Evolutionary conservation across 2,329 filamentous ascomycete genomes (phyloP).

Genomic region (Apiospora aurea): DNA sequence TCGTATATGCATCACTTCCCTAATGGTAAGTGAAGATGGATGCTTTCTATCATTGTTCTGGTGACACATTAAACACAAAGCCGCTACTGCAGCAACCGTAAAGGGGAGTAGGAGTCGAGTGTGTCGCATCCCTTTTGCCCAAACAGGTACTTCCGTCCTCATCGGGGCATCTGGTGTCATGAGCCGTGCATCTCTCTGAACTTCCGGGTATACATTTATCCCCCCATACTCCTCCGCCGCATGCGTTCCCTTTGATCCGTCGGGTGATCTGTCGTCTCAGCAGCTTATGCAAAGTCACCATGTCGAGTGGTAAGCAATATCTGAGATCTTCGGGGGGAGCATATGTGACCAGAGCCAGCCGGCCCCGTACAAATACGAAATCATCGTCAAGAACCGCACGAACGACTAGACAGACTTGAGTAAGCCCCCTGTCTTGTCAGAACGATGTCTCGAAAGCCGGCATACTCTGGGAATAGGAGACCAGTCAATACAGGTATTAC

Average conservation of each 20-base stretch:
- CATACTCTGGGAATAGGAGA: background rate
- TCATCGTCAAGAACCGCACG: background rate
- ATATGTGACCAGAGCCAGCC: background rate
- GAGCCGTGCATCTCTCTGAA: background rate
- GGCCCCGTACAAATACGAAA: background rate
- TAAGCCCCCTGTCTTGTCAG: too few relatives aligned
- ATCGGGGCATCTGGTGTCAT: background rate
- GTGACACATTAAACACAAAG: background rate
- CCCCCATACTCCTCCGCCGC: background rate
- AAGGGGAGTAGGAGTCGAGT: background rate
- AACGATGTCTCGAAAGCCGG: background rate
- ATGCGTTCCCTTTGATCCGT: background rate
- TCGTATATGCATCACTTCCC: background rate
- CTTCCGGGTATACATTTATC: background rate
- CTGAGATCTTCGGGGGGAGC: background rate
- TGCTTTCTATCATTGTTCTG: background rate
- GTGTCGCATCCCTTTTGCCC: background rate
- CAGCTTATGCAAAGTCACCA: background rate
- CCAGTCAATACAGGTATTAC: background rate
- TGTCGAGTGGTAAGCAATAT: background rate
- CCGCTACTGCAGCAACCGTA: too few relatives aligned
- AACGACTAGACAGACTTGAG: background rate
- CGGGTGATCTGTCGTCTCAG: background rate
- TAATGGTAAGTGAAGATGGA: background rate
- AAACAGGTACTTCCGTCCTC: background rate